Evolutionary conservation across 2,329 filamentous ascomycete genomes (phyloP).

Genomic region (Xylariaceae sp.): DNA sequence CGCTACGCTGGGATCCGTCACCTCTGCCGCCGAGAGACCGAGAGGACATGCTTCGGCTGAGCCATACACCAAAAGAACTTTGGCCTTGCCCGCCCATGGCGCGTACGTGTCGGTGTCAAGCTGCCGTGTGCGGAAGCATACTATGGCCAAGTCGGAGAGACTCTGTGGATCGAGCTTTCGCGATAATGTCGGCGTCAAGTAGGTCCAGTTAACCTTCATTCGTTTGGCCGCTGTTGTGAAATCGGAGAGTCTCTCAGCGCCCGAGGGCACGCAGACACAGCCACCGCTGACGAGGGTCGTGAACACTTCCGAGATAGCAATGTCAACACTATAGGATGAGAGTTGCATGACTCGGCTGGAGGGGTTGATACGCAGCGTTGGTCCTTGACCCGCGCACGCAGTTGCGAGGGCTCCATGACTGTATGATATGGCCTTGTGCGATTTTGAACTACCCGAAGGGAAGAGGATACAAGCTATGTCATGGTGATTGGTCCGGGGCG

Average conservation of each 20-base stretch:
- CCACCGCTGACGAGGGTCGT: conserved; percentile 47
- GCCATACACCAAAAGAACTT: conserved; percentile 48
- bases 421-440: conserved; percentile 58
- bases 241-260: conserved; percentile 37
- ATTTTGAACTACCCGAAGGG: conserved; percentile 51
- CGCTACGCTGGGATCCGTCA: conserved; percentile 31
- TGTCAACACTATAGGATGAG: conserved; percentile 53
- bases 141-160: conserved; percentile 24
- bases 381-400: conserved; percentile 45
- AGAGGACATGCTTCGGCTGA: conserved; percentile 48
- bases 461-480: conserved; percentile 59
- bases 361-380: conserved; percentile 43
- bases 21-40: conserved; percentile 44
- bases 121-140: conserved; percentile 40
- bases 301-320: conserved; percentile 50
- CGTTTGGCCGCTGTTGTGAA: conserved; percentile 37
- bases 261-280: conserved; percentile 45
- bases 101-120: conserved; percentile 45
- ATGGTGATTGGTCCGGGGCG: conserved; percentile 33
- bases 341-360: conserved; percentile 55
- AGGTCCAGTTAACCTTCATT: conserved; percentile 39
- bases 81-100: conserved; percentile 41
- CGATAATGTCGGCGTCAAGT: conserved; percentile 48
- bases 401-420: conserved; percentile 57
- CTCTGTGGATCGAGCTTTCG: conserved; percentile 24